Conservation (phyloP, 371 early-diverging fungal genomes). For the Apophysomyces sp. region DNA sequence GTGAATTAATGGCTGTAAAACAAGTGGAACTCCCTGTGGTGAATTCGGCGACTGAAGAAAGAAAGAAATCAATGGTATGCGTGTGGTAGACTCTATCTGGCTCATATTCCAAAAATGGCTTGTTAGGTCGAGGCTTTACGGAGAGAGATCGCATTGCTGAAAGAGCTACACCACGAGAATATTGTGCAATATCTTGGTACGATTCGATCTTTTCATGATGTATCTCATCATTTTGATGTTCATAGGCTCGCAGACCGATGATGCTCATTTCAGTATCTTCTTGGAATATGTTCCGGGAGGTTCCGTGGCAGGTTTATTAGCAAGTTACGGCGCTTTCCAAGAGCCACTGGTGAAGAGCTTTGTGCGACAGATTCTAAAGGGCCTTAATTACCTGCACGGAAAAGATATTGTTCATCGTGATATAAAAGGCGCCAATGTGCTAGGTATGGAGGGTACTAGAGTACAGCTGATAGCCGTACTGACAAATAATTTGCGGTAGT, state of each 20-base stretch:
- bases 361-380: slow-evolving; percentile 90
- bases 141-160: slow-evolving; percentile 88
- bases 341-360: slow-evolving; percentile 82
- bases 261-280: slow-evolving; percentile 88
- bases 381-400: slow-evolving; percentile 93
- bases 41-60: slow-evolving; percentile 64
- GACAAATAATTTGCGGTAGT: slow-evolving; percentile 37
- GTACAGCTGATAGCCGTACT: not conserved
- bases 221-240: not conserved
- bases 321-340: slow-evolving; percentile 86
- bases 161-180: slow-evolving; percentile 88
- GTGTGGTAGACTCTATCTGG: not conserved
- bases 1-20: slow-evolving; percentile 97
- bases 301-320: slow-evolving; percentile 84
- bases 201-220: not conserved
- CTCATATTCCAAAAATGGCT: not conserved
- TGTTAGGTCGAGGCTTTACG: slow-evolving; percentile 76
- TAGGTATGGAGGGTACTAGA: slow-evolving; percentile 34
- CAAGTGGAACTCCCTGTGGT: slow-evolving; percentile 88
- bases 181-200: slow-evolving; percentile 93
- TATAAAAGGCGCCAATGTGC: slow-evolving; percentile 95
- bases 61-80: slow-evolving; percentile 59
- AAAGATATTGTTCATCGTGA: slow-evolving; percentile 97
- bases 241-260: slow-evolving; percentile 76
- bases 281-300: slow-evolving; percentile 98